Evolutionary conservation across 2,329 filamentous ascomycete genomes (phyloP), one percentile per base, ranked within the genome.

Genomic region (Macroventuria anomochaeta): DNA sequence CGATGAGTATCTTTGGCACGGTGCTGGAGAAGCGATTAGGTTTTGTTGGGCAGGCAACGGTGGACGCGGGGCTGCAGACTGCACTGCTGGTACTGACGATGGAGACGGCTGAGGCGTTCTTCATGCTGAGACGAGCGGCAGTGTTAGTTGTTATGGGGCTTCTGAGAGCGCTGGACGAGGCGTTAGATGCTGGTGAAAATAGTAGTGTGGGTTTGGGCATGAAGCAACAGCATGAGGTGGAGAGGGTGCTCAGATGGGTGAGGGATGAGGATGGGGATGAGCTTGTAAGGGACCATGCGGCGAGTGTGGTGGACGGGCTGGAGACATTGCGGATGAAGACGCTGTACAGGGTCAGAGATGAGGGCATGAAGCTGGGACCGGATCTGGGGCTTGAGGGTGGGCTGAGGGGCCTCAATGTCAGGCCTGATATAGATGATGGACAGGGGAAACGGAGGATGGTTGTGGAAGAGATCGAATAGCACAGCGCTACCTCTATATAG

Each of bases 51-150:
- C 67, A 73, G 33, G 40, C 38, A 7, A 61, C 50, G 7, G 53
- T 74, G 12, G 69, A 72, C 59, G 78, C 79, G 2, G 81, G 82
- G 1, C 77, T 91, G 10, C 88, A 90, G 58, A 76, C 89, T 21
- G 83, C 82, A 47, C 74, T 90, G 49, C 80, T 83, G 44, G 79
- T 89, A 1, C 77, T 91, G 7, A 80, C 82, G 1, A 75, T 90
- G 43, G 89, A 92, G 65, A 77, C 77, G 1, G 81, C 81, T 26
- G 68, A 80, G 3, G 83, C 86, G 58, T 83, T 82, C 46, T 87
- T 81, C 0, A 89, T 91, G 29, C 67, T 91, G 46, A 79, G 89
- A 23, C 80, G 89, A 18, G 83, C 88, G 6, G 88, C 88, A 3
- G 83, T 89, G 28, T 60, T 90, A 32, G 77, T 87, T 20, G 74